phyloP scores from a whole-genome alignment of 1,139 yeast genomes.

The Suhomyces taliae region DNA sequence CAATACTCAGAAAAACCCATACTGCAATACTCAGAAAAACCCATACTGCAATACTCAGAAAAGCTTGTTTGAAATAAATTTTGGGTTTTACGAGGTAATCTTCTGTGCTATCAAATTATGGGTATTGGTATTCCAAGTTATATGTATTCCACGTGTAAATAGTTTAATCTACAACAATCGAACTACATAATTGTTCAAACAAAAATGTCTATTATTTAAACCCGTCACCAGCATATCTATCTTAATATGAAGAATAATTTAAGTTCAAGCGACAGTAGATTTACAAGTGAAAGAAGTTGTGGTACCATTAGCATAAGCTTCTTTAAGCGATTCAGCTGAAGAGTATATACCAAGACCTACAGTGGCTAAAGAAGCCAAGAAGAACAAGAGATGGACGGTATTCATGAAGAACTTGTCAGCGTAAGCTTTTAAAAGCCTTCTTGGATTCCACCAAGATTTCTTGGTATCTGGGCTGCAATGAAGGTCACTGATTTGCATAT shows the following conservation, averaged over 20 bases:
- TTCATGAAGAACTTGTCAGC: neutral
- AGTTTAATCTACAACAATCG: too few species aligned
- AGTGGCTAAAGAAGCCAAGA: slow-evolving; percentile 1
- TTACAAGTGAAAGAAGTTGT: slow-evolving; percentile 4
- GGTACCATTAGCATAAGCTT: neutral
- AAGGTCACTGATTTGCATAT: neutral
- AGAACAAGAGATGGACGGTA: neutral
- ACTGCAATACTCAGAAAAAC: too few species aligned
- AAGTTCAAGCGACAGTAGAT: slow-evolving; percentile 1
- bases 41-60: too few species aligned
- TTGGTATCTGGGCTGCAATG: neutral
- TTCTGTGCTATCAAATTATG: too few species aligned
- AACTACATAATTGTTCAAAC: too few species aligned
- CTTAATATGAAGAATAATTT: neutral
- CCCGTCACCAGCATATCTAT: too few species aligned
- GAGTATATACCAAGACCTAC: slow-evolving; percentile 3
- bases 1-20: too few species aligned
- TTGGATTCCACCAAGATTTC: neutral
- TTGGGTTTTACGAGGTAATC: too few species aligned
- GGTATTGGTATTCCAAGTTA: too few species aligned
- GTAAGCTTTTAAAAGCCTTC: slow-evolving; percentile 1
- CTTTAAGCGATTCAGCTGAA: slow-evolving; percentile 2
- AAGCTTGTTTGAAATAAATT: too few species aligned
- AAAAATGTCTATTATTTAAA: too few species aligned
- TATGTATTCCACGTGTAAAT: too few species aligned